These are phyloP conservation scores for Kockovaella imperatae DNA, from an alignment of 768 basidiomycete species.

Conservation along the genomic window DNA sequence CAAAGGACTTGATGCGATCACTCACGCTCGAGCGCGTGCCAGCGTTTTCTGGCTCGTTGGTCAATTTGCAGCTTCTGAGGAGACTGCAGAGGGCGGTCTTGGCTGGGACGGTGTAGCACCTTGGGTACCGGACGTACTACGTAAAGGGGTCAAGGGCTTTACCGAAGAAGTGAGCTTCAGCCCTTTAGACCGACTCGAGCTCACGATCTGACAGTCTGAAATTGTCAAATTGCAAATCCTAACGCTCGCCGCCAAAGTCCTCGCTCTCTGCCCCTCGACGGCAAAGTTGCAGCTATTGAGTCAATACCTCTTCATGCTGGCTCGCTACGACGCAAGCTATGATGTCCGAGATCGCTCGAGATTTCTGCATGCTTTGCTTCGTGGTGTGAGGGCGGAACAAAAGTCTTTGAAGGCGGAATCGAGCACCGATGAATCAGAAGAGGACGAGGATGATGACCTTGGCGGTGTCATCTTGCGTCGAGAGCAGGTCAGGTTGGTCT, in stretches of 20 bases:
- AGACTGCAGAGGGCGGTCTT: constrained; percentile 10
- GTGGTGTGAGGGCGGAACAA: constrained; percentile 48
- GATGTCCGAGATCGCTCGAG: constrained; percentile 86
- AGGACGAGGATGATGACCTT: constrained; percentile 50
- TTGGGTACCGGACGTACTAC: constrained; percentile 83
- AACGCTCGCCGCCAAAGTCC: constrained; percentile 76
- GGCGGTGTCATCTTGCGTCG: constrained; percentile 69
- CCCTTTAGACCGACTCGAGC: not conserved
- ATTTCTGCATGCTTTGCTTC: constrained; percentile 64
- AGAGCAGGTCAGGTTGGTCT: constrained; percentile 70
- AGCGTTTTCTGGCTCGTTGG: constrained; percentile 90
- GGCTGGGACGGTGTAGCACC: constrained; percentile 54
- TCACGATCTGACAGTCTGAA: constrained; percentile 48
- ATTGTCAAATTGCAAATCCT: constrained; percentile 74
- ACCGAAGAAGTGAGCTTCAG: constrained; percentile 54
- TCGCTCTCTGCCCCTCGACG: constrained; percentile 54
- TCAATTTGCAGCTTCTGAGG: constrained; percentile 59
- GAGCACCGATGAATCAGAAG: constrained; percentile 21
- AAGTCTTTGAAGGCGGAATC: constrained; percentile 7
- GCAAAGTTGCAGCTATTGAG: constrained; percentile 41
- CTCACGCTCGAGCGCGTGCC: constrained; percentile 70
- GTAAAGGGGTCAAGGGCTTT: constrained; percentile 71
- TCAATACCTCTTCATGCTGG: constrained; percentile 69
- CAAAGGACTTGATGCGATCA: constrained; percentile 66
- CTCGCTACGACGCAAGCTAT: constrained; percentile 78